phyloP scores from a whole-genome alignment of 768 basidiomycete species.

The Filobasidium wieringae region DNA sequence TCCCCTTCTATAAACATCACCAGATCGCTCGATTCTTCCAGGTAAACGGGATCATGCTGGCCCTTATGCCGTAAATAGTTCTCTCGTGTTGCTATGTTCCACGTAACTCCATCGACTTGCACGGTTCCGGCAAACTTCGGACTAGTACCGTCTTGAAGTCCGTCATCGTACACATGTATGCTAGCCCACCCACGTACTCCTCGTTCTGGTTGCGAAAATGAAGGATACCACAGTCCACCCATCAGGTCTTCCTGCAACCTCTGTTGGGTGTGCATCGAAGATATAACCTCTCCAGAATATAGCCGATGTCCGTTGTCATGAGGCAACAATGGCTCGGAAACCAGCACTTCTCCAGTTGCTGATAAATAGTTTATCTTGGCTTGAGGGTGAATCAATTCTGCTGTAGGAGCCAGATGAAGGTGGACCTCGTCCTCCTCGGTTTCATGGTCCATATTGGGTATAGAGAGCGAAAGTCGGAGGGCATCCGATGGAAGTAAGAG shows the following conservation, averaged over 20 bases:
- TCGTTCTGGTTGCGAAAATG: conserved; percentile 21
- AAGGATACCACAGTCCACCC: conserved; percentile 17
- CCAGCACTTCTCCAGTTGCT: conserved; percentile 44
- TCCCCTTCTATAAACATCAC: conserved; percentile 44
- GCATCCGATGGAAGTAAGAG: conserved; percentile 9
- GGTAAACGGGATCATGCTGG: conserved; percentile 40
- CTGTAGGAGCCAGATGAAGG: conserved; percentile 65
- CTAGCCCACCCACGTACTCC: conserved; percentile 62
- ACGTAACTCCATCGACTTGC: conserved; percentile 52
- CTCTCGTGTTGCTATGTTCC: conserved; percentile 60
- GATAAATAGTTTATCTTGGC: conserved; percentile 59
- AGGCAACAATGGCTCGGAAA: conserved; percentile 52
- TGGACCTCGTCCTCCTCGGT: conserved; percentile 41
- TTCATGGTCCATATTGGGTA: background rate
- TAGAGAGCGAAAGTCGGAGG: conserved; percentile 4
- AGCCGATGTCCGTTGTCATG: conserved; percentile 42
- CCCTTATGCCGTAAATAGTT: conserved; percentile 57
- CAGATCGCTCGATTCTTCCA: conserved; percentile 44
- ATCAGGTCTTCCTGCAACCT: conserved; percentile 35
- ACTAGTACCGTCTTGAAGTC: conserved; percentile 33
- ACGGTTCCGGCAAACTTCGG: conserved; percentile 60
- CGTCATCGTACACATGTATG: conserved; percentile 55
- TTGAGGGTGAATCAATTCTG: conserved; percentile 64
- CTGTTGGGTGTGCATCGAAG: background rate
- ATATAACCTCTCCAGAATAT: conserved; percentile 66